These are phyloP conservation scores for Protea cynaroides DNA, from an alignment of 164 flowering plant species.

Conservation along the genomic window DNA sequence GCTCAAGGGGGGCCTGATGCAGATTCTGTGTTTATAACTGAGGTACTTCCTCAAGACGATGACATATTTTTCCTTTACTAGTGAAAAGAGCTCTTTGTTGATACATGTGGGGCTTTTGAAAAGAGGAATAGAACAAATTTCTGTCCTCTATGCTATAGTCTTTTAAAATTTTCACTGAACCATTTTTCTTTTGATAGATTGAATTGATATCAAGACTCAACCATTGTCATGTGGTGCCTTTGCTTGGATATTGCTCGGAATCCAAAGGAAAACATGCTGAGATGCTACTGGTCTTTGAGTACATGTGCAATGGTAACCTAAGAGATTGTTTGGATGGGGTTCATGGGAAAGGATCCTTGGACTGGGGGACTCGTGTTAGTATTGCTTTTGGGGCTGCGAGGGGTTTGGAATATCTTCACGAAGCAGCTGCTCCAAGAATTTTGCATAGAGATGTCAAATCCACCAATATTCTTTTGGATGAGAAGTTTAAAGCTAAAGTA, in stretches of 20 bases:
- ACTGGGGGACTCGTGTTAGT: constrained; percentile 73
- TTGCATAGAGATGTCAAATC: constrained; percentile 98
- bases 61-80: not conserved
- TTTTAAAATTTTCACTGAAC: not conserved
- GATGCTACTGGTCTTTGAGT: constrained; percentile 84
- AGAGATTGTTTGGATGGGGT: constrained; percentile 75
- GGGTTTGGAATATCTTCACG: constrained; percentile 96
- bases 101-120: not conserved
- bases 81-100: not conserved
- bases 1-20: constrained; percentile 58
- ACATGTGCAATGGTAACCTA: constrained; percentile 78
- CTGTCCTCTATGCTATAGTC: not conserved
- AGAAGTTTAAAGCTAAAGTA: constrained; percentile 80
- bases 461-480: constrained; percentile 87
- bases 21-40: constrained; percentile 55
- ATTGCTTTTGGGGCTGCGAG: constrained; percentile 98
- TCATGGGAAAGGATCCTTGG: constrained; percentile 42
- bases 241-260: constrained; percentile 89
- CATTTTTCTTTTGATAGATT: constrained; percentile 39
- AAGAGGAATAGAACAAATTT: not conserved
- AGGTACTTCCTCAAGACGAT: constrained; percentile 37
- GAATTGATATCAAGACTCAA: constrained; percentile 81
- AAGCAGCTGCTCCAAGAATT: constrained; percentile 94
- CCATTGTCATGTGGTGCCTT: constrained; percentile 89
- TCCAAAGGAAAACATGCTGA: constrained; percentile 60